Evolutionary conservation across 768 basidiomycete genomes (phyloP).

Genomic region (Amanita exitialis): DNA sequence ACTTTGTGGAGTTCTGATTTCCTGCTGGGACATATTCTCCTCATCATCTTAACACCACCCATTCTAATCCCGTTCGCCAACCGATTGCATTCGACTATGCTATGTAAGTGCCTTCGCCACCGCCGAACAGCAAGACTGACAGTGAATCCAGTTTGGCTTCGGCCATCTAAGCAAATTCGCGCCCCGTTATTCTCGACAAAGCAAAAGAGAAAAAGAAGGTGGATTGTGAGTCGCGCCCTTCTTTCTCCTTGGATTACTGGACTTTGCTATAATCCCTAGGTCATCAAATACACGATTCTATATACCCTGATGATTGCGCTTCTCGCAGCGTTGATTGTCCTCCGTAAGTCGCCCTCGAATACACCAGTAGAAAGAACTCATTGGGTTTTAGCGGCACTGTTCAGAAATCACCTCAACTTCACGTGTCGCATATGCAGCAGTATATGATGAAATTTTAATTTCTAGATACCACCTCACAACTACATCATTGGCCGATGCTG

Average conservation of each 20-base stretch:
- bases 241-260: not conserved
- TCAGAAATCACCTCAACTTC: conserved; percentile 72
- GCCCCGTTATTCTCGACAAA: conserved; percentile 90
- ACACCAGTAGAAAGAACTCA: not conserved
- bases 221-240: conserved; percentile 53
- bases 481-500: not conserved
- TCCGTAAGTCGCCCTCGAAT: conserved; percentile 48
- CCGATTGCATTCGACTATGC: conserved; percentile 84
- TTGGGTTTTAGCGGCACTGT: conserved; percentile 52
- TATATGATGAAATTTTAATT: conserved; percentile 46
- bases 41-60: conserved; percentile 81
- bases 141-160: conserved; percentile 73
- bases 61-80: conserved; percentile 82
- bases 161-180: conserved; percentile 89
- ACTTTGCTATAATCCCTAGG: conserved; percentile 23
- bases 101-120: conserved; percentile 45
- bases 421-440: conserved; percentile 78
- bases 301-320: conserved; percentile 70
- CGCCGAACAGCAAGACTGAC: not conserved
- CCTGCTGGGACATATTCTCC: conserved; percentile 71
- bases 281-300: conserved; percentile 78
- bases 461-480: not conserved
- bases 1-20: conserved; percentile 96
- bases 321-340: conserved; percentile 71
- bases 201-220: conserved; percentile 84